Conservation (phyloP, 2,329 filamentous ascomycete genomes). For the Blastomyces percursus region DNA sequence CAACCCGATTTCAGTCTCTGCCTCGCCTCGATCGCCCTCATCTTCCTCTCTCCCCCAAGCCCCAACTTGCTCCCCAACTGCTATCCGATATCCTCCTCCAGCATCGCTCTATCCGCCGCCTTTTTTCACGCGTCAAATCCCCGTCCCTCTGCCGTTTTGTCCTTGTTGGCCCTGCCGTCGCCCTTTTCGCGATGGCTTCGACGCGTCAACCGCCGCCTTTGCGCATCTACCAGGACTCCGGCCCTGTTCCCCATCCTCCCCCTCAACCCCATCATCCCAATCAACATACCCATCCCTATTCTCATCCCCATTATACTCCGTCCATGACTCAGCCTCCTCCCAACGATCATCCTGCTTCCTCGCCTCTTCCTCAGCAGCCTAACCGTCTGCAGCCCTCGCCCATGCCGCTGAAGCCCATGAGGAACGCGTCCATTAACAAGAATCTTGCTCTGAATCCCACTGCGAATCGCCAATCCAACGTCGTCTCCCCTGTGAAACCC, state of each 20-base stretch:
- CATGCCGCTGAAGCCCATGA: slow-evolving; percentile 37
- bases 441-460: slow-evolving; percentile 59
- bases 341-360: slow-evolving; percentile 9
- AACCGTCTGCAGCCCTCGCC: slow-evolving; percentile 43
- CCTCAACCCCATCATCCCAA: slow-evolving; percentile 15
- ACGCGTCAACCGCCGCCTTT: slow-evolving; percentile 38
- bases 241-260: slow-evolving; percentile 21
- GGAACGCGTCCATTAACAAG: slow-evolving; percentile 37
- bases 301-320: slow-evolving; percentile 12
- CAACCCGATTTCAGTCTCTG: background rate
- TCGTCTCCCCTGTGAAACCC: slow-evolving; percentile 60
- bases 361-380: slow-evolving; percentile 17
- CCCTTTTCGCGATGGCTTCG: slow-evolving; percentile 26
- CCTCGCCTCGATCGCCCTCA: background rate
- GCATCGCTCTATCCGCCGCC: background rate
- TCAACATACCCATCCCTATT: slow-evolving; percentile 15
- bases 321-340: slow-evolving; percentile 24
- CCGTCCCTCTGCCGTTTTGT: slow-evolving; percentile 10
- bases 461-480: slow-evolving; percentile 37
- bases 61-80: background rate
- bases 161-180: slow-evolving; percentile 8
- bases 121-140: slow-evolving; percentile 23
- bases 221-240: slow-evolving; percentile 50
- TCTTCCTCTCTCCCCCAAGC: background rate
- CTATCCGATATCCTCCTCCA: background rate